Percentiles rank a stretch among this genome's conserved stretches.
These are phyloP conservation scores for Clonostachys chloroleuca DNA, from an alignment of 2,329 filamentous ascomycete genomes.

Conservation along the genomic window DNA sequence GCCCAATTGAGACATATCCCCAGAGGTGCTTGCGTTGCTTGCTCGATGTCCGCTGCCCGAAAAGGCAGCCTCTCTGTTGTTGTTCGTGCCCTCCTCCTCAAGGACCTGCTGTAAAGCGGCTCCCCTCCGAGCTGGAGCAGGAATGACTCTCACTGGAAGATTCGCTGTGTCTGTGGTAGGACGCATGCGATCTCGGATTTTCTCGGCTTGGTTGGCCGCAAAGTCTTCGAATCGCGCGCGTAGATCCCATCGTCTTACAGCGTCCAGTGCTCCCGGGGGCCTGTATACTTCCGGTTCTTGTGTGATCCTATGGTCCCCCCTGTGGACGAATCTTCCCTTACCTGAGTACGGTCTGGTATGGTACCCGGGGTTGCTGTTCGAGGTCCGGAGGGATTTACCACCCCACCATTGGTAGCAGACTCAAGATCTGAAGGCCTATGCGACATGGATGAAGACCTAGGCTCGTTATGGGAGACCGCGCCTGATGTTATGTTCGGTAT, in stretches of 20 bases:
- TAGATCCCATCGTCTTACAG: constrained; percentile 45
- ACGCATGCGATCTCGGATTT: constrained; percentile 49
- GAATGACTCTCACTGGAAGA: constrained; percentile 56
- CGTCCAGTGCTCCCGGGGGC: not conserved
- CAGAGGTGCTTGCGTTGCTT: constrained; percentile 9
- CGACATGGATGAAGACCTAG: too few species aligned
- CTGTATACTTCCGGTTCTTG: too few species aligned
- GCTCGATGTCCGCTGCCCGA: not conserved
- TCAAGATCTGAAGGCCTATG: too few species aligned
- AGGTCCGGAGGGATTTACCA: too few species aligned
- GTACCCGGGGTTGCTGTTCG: too few species aligned
- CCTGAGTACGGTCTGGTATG: too few species aligned
- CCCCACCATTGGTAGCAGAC: too few species aligned
- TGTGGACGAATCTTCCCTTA: too few species aligned
- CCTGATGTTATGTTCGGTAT: constrained; percentile 4
- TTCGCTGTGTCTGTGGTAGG: constrained; percentile 49
- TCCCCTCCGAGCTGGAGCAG: constrained; percentile 54
- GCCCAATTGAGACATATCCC: constrained; percentile 5
- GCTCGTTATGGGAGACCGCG: not conserved
- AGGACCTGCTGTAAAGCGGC: constrained; percentile 51
- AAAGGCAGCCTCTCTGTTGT: not conserved
- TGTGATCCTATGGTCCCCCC: too few species aligned
- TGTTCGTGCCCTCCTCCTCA: constrained; percentile 41
- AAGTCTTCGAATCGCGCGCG: constrained; percentile 55
- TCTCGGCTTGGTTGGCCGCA: constrained; percentile 56